Evolutionary conservation across 2,329 filamentous ascomycete species (phyloP), one percentile per base, ranked within the genome.

Genomic region (Trichoderma sp.): DNA sequence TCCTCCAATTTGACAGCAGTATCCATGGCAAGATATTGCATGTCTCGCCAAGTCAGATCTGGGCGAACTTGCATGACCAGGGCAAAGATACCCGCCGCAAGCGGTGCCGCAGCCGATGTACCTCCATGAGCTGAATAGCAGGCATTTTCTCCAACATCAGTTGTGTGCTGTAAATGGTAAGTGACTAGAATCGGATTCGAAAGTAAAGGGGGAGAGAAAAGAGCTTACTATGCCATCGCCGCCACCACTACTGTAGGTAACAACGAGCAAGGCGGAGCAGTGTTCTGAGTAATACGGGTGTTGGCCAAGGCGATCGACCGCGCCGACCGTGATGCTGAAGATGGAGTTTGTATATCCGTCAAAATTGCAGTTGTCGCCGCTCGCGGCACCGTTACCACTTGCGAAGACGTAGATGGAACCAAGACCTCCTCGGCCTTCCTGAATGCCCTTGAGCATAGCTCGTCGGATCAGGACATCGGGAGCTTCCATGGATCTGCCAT

Each of bases 281-380:
- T 93, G 91, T 80, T 99, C 96, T 0, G 95, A 97, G 80, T 99
- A 99, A 79, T 95, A 96, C 0, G 96, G 94, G 77, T 98, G 95
- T n/a, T 87, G 81, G 49, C 95, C 94, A 73, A 91, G 89, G 69
- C 93, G 87, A 78, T 97, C 94, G 71, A 99, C 91, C 39, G 95
- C 95, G 46, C 96, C 96, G 21, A 99, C 94, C 0, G 94, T 97
- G 74, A 99, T 96, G 78, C 94, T 97, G 85, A 98, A 99, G 75
- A 99, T 99, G 77, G 94, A 97, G 83, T 99, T 99, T 70, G 96
- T 99, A 81, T 99, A 99, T 49, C 96, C 96, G 77, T 99, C 96
- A 78, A 99, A 99, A 79, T 99, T 99, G 86, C 96, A 99, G 81
- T 99, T 98, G 79, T 99, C 96, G 58, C 92, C 94, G 72, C 84